These are phyloP conservation scores for Collariella sp. DNA, from an alignment of 495 filamentous ascomycete species.

Conservation along the genomic window DNA sequence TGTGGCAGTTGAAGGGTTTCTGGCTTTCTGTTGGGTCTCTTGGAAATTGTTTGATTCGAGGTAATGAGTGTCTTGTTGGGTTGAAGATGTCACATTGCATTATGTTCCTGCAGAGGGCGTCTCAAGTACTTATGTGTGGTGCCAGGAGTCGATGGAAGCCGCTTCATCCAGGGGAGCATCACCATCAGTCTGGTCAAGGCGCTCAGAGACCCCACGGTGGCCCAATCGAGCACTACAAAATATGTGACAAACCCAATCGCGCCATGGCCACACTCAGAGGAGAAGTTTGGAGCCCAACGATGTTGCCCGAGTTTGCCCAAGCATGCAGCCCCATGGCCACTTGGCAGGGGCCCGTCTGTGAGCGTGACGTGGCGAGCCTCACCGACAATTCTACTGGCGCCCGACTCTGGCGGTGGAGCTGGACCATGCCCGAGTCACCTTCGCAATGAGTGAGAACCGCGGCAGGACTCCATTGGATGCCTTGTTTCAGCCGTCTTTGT, in stretches of 20 bases:
- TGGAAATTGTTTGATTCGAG: not conserved
- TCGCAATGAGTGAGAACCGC: not conserved
- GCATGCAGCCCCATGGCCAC: not conserved
- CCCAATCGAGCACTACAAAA: slow-evolving; percentile 7
- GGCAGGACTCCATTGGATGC: not conserved
- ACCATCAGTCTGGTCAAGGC: not conserved
- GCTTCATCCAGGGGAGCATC: not conserved
- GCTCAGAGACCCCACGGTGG: not conserved
- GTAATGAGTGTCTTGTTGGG: not conserved
- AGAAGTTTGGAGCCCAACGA: slow-evolving; percentile 8
- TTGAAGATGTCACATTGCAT: not conserved
- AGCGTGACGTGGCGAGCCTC: slow-evolving; percentile 6
- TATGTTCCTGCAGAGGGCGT: not conserved
- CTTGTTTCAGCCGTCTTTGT: not conserved
- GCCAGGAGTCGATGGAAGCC: not conserved
- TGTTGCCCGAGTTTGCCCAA: not conserved
- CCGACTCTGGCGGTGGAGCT: slow-evolving; percentile 1
- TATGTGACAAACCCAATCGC: not conserved
- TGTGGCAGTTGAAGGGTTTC: not conserved
- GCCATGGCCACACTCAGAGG: not conserved
- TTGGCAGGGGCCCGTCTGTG: not conserved
- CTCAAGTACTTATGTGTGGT: not conserved
- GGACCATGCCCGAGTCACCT: not conserved
- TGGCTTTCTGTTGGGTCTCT: not conserved
- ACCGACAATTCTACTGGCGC: slow-evolving; percentile 7